phyloP scores from a whole-genome alignment of 352 stramenopile genomes.

The Globisporangium megalacanthum region DNA sequence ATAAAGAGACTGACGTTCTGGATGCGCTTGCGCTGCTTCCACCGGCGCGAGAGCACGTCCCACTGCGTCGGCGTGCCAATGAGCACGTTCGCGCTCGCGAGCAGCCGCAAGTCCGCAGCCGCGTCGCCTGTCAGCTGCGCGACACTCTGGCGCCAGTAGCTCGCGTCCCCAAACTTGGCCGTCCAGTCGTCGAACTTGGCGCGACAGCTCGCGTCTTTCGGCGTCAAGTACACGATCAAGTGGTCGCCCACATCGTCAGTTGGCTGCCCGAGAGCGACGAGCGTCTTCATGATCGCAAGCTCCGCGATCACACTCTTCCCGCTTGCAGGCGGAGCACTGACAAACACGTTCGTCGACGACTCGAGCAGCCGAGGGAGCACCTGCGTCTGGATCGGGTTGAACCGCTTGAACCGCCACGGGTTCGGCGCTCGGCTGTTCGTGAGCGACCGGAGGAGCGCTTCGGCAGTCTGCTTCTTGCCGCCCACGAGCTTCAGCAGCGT shows the following conservation, averaged over 20 bases:
- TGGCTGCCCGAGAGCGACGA: slow-evolving; percentile 50
- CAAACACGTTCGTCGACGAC: slow-evolving; percentile 92
- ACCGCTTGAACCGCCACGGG: slow-evolving; percentile 84
- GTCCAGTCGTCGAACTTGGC: slow-evolving; percentile 81
- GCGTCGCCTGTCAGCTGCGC: slow-evolving; percentile 93
- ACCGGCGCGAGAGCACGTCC: slow-evolving; percentile 95
- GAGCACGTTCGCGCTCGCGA: slow-evolving; percentile 90
- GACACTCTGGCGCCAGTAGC: slow-evolving; percentile 82
- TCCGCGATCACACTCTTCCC: slow-evolving; percentile 94
- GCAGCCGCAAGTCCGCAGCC: slow-evolving; percentile 89
- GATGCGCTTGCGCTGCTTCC: slow-evolving; percentile 96
- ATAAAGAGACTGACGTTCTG: slow-evolving; percentile 93
- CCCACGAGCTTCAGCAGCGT: slow-evolving; percentile 63
- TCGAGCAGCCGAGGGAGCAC: slow-evolving; percentile 95
- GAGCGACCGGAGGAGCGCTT: slow-evolving; percentile 44
- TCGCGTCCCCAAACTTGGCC: slow-evolving; percentile 77
- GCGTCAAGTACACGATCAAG: slow-evolving; percentile 92
- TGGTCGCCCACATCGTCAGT: slow-evolving; percentile 61
- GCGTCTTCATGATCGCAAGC: slow-evolving; percentile 94
- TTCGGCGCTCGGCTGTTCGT: slow-evolving; percentile 34
- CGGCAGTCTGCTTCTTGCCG: slow-evolving; percentile 55
- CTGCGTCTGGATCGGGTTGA: slow-evolving; percentile 99
- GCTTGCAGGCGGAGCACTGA: slow-evolving; percentile 93
- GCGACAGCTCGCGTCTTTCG: slow-evolving; percentile 73
- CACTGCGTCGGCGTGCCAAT: slow-evolving; percentile 93